Conservation (phyloP, 129 eudicot species). For the Deinandra increscens region DNA sequence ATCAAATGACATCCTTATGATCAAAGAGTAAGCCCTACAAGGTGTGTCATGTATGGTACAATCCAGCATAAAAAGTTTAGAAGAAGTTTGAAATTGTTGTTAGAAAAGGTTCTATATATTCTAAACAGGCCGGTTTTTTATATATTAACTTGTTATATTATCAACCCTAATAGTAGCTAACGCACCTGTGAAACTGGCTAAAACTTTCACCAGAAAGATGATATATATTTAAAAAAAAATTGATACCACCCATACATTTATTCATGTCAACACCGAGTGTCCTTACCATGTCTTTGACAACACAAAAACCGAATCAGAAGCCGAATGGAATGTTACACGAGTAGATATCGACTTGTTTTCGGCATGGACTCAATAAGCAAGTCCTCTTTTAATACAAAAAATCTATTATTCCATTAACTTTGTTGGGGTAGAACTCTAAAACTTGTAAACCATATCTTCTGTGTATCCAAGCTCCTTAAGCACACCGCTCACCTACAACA, state of each 20-base stretch:
- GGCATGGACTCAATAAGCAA: conserved; percentile 10
- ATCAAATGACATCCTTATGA: too few relatives aligned
- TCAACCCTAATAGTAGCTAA: too few relatives aligned
- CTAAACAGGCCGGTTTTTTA: too few relatives aligned
- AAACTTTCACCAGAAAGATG: background rate
- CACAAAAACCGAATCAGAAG: conserved; percentile 4
- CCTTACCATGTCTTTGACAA: background rate
- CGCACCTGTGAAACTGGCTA: too few relatives aligned
- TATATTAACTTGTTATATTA: too few relatives aligned
- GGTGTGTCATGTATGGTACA: too few relatives aligned
- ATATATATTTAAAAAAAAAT: background rate
- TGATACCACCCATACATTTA: conserved; percentile 8
- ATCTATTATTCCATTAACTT: conserved; percentile 5
- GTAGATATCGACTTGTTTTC: conserved; percentile 1
- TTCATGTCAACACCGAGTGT: background rate
- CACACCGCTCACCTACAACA: conserved; percentile 72
- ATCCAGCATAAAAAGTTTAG: too few relatives aligned
- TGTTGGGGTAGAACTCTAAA: conserved; percentile 32
- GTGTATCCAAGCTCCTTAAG: conserved; percentile 95
- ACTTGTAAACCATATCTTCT: conserved; percentile 90
- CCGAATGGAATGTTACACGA: background rate
- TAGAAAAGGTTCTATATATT: too few relatives aligned
- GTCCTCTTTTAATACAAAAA: conserved; percentile 9
- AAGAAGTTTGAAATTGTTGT: too few relatives aligned
- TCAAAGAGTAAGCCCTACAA: too few relatives aligned